Evolutionary conservation across 176 grass and related monocot genomes (phyloP).

Genomic region (Ensete ventricosum): DNA sequence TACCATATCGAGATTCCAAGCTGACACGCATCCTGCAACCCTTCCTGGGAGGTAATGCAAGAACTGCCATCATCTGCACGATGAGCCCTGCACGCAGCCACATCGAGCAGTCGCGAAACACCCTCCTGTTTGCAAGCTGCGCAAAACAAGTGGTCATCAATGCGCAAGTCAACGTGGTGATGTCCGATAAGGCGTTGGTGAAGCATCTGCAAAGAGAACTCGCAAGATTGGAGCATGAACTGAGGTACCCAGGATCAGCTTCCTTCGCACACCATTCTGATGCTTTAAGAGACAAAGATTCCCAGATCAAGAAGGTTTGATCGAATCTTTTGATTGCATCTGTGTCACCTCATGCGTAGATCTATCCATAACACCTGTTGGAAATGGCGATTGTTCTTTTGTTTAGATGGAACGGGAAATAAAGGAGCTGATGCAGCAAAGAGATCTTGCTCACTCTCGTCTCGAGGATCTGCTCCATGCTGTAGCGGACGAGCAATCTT

Average conservation of each 20-base stretch:
- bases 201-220: constrained; percentile 82
- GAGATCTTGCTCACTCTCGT: constrained; percentile 60
- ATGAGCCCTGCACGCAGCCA: constrained; percentile 79
- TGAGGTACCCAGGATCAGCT: constrained; percentile 42
- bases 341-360: too few relatives aligned
- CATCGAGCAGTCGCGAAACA: constrained; percentile 79
- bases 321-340: neutral
- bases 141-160: constrained; percentile 68
- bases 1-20: constrained; percentile 91
- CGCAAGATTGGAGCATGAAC: constrained; percentile 52
- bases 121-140: constrained; percentile 78
- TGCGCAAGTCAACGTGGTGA: constrained; percentile 73
- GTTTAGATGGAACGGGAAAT: constrained; percentile 70
- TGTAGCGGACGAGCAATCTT: constrained; percentile 35
- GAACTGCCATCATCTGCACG: constrained; percentile 85
- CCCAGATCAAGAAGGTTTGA: constrained; percentile 60
- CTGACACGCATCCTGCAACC: constrained; percentile 80
- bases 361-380: too few relatives aligned
- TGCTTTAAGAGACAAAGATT: constrained; percentile 60
- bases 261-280: constrained; percentile 40
- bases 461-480: constrained; percentile 55
- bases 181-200: constrained; percentile 83
- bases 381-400: neutral
- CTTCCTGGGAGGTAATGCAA: constrained; percentile 74
- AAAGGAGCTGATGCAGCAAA: constrained; percentile 60